Evolutionary conservation across 805 yeast species (phyloP).

Genomic region (Starmerella sp.): DNA sequence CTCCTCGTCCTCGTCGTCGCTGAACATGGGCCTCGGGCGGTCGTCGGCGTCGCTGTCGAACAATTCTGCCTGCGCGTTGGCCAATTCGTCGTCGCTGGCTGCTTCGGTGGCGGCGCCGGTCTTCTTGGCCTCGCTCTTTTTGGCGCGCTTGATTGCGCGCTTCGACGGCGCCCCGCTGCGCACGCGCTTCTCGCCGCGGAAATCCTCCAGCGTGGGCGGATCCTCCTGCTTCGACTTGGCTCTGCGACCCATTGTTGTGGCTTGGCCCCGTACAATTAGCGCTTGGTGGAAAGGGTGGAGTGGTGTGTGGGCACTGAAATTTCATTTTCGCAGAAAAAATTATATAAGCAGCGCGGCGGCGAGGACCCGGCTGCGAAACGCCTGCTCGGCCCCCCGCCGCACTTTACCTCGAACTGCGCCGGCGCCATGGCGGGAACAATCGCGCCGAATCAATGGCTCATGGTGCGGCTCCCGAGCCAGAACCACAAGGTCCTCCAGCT

Average conservation of each 20-base stretch:
- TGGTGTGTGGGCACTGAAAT: background rate
- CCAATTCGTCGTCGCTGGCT: slow-evolving; percentile 49
- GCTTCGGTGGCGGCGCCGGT: background rate
- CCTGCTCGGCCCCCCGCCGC: background rate
- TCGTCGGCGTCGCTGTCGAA: slow-evolving; percentile 54
- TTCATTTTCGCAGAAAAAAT: slow-evolving; percentile 6
- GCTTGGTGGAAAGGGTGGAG: background rate
- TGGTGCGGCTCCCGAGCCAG: slow-evolving; percentile 72
- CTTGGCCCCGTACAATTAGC: background rate
- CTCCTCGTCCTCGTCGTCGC: slow-evolving; percentile 55
- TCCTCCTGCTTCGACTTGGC: slow-evolving; percentile 85
- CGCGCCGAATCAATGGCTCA: slow-evolving; percentile 41
- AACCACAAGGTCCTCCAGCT: slow-evolving; percentile 64
- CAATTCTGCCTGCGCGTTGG: slow-evolving; percentile 38
- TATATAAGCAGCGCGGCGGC: background rate
- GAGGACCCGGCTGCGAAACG: background rate
- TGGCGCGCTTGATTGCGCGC: slow-evolving; percentile 23
- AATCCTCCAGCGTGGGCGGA: slow-evolving; percentile 83
- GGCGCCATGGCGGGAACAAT: slow-evolving; percentile 26
- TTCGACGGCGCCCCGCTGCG: slow-evolving; percentile 19
- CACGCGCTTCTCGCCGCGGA: slow-evolving; percentile 33
- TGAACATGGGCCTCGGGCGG: slow-evolving; percentile 53
- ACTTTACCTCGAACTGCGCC: background rate
- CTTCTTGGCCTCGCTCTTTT: slow-evolving; percentile 2
- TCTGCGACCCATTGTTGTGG: slow-evolving; percentile 69